These are phyloP conservation scores for Xanthoconium separans DNA, from an alignment of 1,284 basidiomycete genomes.

Conservation along the genomic window DNA sequence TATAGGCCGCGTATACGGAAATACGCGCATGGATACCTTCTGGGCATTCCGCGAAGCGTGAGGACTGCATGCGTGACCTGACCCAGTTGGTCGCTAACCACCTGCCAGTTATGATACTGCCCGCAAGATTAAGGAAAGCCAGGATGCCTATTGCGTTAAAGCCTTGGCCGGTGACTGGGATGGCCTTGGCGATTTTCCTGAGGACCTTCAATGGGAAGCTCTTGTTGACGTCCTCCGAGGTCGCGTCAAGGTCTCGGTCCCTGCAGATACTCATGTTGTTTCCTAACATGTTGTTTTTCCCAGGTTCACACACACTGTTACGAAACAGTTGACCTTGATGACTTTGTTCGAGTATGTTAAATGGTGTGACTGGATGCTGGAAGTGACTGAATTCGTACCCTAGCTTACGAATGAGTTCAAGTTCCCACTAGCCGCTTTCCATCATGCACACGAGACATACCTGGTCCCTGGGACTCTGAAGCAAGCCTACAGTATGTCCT, in stretches of 20 bases:
- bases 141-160: constrained; percentile 70
- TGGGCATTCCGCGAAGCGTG: constrained; percentile 54
- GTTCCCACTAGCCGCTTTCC: constrained; percentile 74
- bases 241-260: constrained; percentile 56
- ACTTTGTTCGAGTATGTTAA: constrained; percentile 62
- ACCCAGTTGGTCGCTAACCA: constrained; percentile 1
- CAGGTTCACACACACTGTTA: constrained; percentile 82
- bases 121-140: constrained; percentile 66
- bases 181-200: constrained; percentile 65
- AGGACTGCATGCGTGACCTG: constrained; percentile 6
- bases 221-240: constrained; percentile 86
- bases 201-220: constrained; percentile 80
- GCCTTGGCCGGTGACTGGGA: constrained; percentile 62
- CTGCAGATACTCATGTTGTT: not conserved
- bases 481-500: constrained; percentile 57
- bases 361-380: constrained; percentile 2
- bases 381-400: constrained; percentile 8
- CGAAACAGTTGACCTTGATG: constrained; percentile 77
- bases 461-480: constrained; percentile 75
- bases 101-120: constrained; percentile 63
- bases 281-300: constrained; percentile 2
- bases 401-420: constrained; percentile 80
- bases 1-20: constrained; percentile 28
- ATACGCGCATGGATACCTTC: constrained; percentile 50
- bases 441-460: constrained; percentile 81